Base-by-base conservation (phyloP, 192 early-diverging fungal genomes). In the Podila verticillata region DNA sequence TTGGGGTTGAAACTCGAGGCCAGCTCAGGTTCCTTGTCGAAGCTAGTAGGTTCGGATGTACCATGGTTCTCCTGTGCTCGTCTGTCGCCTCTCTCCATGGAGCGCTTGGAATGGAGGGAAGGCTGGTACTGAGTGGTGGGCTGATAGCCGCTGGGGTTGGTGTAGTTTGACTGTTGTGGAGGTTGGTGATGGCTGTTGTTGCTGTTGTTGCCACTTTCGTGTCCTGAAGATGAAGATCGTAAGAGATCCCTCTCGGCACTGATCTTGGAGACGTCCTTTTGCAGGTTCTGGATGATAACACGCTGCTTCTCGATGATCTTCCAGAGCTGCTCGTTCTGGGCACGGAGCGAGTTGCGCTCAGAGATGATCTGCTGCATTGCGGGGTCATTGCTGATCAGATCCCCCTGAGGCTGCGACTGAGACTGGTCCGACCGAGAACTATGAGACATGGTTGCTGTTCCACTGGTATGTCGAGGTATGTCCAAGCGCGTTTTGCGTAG, bases 271-370 rank as follows among this genome's bases (percentile, higher is more conserved):
- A 87, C 65, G 32, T 90, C 87, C 48, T 91, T 91, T 86, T 96
- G 94, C 64, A 97, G 86, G 61, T 95, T 92, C 65, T 94, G 91
- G 63, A 97, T 96, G 63, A 96, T 93, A 51, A 86, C 75, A 59
- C 94, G 85, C 84, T 97, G 96, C 65, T 94, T 92, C 73, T 97
- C 96, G 71, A 96, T 94, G 65, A 96, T 92, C 78, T 93, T 93
- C 93, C 95, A 96, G 29, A 97, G 87, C 66, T 93, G 92, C 34
- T 92, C 93, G 63, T 96, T 96, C 77, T 97, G 95, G 34, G 84
- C 82, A 56, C 91, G 90, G 63, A 94, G 88, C 7, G 90, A 85
- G 70, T 94, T 90, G 58, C 94, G 87, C 61, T 92, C 89, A 31
- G 86, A 81, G 26, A 87, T 81, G 57, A 89, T 49, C 63, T 83